Evolutionary conservation across 306 rosid genomes (phyloP), one percentile per base, ranked within the genome.

Genomic region (Parietaria judaica): DNA sequence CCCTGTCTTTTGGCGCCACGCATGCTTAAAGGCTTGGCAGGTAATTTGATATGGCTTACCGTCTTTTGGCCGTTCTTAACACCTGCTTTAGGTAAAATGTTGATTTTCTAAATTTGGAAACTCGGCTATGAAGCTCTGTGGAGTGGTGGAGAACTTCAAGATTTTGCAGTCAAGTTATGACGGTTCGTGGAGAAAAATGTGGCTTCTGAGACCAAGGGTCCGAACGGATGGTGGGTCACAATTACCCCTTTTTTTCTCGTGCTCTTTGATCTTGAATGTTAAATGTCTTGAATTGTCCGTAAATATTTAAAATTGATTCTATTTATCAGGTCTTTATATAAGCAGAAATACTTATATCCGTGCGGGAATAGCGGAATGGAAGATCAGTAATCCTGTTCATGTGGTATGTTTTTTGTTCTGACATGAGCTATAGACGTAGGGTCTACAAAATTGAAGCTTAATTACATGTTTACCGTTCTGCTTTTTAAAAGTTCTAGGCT

Each of bases 21-120:
- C 96, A 41, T 92, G 96, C 81, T 77, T 92, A 67, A 92, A 88
- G 86, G 98, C 88, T 71, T 92, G 98, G 98, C 98, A 88, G 98
- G 98, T 92, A 86, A 63, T 50, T 58, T 71, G 47, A 52, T 65
- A 14, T 64, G 54, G 53, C 69, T 51, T 65, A 71, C 34, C 56
- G 36, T 23, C 8, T 36, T 43, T 56, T 61, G 54, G 55, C 50
- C 58, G 16, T 49, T 49, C 12, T 53, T 51, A 46, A 69, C 65
- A 14, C 51, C 60, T 46, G 55, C 66, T 15, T 41, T 58, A 14
- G 60, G 52, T 37, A 67, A 43, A 13, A 70, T 36, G 39, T 60
- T 56, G 61, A 58, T 70, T 68, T 70, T 77, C 31, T 23, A 23
- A 73, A 64, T 44, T 63, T 50, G 61, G 56, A 39, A 8, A 50